These are phyloP conservation scores for Bolboschoenoplectus hybrid DNA, from an alignment of 202 grass and related monocot species.

Conservation along the genomic window DNA sequence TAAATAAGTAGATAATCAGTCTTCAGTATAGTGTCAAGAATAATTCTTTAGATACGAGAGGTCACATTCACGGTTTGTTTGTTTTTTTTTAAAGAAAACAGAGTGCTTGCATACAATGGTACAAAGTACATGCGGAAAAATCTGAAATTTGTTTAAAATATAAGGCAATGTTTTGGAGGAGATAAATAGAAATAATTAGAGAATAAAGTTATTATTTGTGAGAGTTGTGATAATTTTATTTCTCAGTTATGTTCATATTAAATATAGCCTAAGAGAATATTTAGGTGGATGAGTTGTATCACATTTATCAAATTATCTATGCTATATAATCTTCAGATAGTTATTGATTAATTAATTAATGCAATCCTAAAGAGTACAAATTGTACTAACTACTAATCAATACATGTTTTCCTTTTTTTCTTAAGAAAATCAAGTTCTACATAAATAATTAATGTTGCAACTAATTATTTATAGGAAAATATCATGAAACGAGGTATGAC, in stretches of 20 bases:
- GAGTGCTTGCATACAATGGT: not conserved
- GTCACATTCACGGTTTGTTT: no score
- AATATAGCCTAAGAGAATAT: not conserved
- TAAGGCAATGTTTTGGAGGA: not conserved
- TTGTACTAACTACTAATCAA: slow-evolving; percentile 2
- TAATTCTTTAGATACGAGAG: no score
- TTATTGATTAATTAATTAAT: not conserved
- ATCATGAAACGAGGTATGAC: not conserved
- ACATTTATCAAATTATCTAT: slow-evolving; percentile 6
- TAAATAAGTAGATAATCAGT: no score
- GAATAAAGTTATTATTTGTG: no score
- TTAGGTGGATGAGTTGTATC: slow-evolving; percentile 11
- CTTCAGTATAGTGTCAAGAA: no score
- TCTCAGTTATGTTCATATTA: no score
- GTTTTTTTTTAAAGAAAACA: not conserved
- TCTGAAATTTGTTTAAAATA: slow-evolving; percentile 13
- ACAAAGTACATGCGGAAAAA: slow-evolving; percentile 9
- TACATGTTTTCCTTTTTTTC: not conserved
- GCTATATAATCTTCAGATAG: not conserved
- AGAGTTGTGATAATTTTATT: no score
- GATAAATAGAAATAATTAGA: no score
- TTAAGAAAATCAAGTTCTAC: not conserved
- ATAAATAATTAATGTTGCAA: not conserved
- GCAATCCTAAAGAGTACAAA: not conserved
- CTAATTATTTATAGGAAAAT: not conserved